Base-by-base conservation (phyloP, 371 early-diverging fungal genomes). In the Chytridium lagenaria region DNA sequence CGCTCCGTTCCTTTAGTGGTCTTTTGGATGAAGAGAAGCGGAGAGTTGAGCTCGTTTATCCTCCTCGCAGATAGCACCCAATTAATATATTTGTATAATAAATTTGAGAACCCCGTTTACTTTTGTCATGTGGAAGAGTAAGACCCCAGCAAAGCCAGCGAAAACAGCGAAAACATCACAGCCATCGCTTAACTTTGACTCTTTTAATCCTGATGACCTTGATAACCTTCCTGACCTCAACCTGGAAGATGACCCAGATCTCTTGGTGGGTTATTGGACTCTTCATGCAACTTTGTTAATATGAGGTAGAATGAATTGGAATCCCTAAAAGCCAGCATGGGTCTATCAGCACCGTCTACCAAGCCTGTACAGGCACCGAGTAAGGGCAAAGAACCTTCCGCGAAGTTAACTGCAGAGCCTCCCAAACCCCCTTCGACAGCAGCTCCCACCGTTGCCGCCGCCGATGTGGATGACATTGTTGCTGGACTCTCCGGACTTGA, bases 221-320 rank as follows among this genome's bases (percentile, higher is more conserved):
- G 61, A 34, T 3, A 34, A 61, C 26, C 7, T 61, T 7, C 12
- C 3, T 26, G 55, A 52, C 61, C 15, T 61, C 12, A 16, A 70
- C 50, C 50, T 71, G 2, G 76, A 76, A 50, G 68, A 76, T 49
- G 76, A 76, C 31, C 67, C 71, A 15, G 68, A 50, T 16, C 64
- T 76, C 5, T 31, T 76, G 68, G 76, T 76, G 39, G 23, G 30
- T 31, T 5, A 5, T 16, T 2, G 2, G 36, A 34, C 50, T 64
- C 64, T 64, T 16, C n/a, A n/a, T n/a, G n/a, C n/a, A n/a, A n/a
- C n/a, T n/a, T n/a, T n/a, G n/a, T n/a, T n/a, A 44, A 31, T 12
- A 70, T 19, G 26, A 26, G 15, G 2, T 51, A 63, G 66, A 38
- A 50, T 33, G 67, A 64, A 31, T 34, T 72, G 1, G 57, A 72